phyloP scores from a whole-genome alignment of 2,329 filamentous ascomycete genomes.

The Hypoxylon sp. region DNA sequence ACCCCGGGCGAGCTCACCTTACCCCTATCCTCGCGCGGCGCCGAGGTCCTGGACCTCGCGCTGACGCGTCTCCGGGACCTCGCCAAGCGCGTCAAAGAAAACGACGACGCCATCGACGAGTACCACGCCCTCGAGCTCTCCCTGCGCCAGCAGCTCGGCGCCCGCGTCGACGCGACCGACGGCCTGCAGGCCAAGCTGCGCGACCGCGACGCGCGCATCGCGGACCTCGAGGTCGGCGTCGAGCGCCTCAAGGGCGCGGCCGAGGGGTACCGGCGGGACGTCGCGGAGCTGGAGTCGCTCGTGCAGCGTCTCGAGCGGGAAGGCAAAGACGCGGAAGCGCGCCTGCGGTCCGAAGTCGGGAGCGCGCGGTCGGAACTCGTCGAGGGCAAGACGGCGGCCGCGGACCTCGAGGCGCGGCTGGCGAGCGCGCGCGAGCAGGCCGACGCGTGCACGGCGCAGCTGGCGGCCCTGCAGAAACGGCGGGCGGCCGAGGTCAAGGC shows the following conservation, averaged over 20 bases:
- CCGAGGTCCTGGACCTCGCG: constrained; percentile 67
- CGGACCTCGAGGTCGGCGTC: constrained; percentile 63
- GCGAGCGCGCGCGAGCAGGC: constrained; percentile 55
- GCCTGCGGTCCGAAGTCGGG: constrained; percentile 53
- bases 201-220: constrained; percentile 57
- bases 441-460: constrained; percentile 54
- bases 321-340: constrained; percentile 48
- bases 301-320: constrained; percentile 62
- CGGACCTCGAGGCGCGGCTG: constrained; percentile 60
- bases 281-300: constrained; percentile 64
- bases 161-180: constrained; percentile 65
- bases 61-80: constrained; percentile 63
- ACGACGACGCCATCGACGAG: constrained; percentile 68
- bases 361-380: constrained; percentile 51
- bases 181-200: constrained; percentile 57
- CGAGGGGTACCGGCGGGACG: constrained; percentile 65
- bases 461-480: constrained; percentile 50
- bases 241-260: constrained; percentile 64
- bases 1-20: constrained; percentile 68
- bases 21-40: constrained; percentile 64
- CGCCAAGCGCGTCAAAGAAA: constrained; percentile 58
- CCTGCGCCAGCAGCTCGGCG: constrained; percentile 67
- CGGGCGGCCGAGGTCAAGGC: constrained; percentile 45
- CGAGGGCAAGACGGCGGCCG: constrained; percentile 49
- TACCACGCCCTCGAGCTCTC: constrained; percentile 68